phyloP scores from a whole-genome alignment of 495 filamentous ascomycete genomes.

The Rusavskia elegans region DNA sequence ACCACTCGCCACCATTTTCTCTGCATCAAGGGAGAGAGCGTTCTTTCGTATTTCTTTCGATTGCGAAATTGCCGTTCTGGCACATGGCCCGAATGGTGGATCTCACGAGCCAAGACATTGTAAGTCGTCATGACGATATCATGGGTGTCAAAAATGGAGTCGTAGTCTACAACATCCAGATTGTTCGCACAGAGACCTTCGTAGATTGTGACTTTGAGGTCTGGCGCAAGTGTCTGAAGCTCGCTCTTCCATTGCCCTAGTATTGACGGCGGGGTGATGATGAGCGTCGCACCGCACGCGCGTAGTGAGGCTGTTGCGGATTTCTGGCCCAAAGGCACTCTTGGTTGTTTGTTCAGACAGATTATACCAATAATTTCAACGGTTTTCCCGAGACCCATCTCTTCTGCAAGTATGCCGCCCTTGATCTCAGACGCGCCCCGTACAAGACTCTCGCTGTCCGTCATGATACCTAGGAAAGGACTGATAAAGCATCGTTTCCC shows the following conservation, averaged over 20 bases:
- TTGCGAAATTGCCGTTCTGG: constrained; percentile 53
- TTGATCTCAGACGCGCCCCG: constrained; percentile 21
- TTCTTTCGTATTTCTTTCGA: constrained; percentile 46
- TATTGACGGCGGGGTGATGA: constrained; percentile 71
- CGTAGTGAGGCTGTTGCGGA: constrained; percentile 20
- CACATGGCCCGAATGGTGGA: constrained; percentile 49
- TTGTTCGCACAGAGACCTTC: constrained; percentile 27
- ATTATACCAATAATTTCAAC: constrained; percentile 75
- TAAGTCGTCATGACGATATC: constrained; percentile 81
- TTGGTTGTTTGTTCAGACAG: constrained; percentile 35
- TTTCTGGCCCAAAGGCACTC: not conserved
- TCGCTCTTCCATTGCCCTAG: constrained; percentile 80
- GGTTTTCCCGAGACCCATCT: constrained; percentile 95
- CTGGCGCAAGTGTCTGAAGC: constrained; percentile 49
- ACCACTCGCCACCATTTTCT: constrained; percentile 87
- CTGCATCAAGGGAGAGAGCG: constrained; percentile 57
- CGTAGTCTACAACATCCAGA: constrained; percentile 29
- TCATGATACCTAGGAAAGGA: constrained; percentile 45
- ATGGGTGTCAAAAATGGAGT: constrained; percentile 25
- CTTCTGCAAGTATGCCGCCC: constrained; percentile 69
- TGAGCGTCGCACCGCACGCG: constrained; percentile 53
- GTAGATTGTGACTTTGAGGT: constrained; percentile 36
- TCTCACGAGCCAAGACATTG: constrained; percentile 54
- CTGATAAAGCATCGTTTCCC: constrained; percentile 42
- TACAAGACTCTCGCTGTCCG: constrained; percentile 33